Percentiles rank a stretch among this genome's conserved stretches.
phyloP scores from a whole-genome alignment of 2,329 filamentous ascomycete species.

The Calonectria pseudoturangicola region DNA sequence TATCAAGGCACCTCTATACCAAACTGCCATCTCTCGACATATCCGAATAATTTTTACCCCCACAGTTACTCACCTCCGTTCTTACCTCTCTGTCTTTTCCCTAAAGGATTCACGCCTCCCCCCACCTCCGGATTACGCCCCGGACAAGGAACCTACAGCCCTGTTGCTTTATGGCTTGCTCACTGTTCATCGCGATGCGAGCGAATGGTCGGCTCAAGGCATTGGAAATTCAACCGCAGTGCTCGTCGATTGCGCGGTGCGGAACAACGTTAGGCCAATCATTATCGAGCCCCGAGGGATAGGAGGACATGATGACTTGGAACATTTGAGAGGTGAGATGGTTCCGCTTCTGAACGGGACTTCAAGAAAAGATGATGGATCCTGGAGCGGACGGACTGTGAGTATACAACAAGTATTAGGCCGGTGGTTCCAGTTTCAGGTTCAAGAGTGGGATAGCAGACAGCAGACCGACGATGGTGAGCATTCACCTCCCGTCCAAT shows the following conservation, averaged over 20 bases:
- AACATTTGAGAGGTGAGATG: slow-evolving; percentile 67
- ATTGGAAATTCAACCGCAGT: slow-evolving; percentile 77
- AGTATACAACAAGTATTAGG: slow-evolving; percentile 74
- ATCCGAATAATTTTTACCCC: slow-evolving; percentile 84
- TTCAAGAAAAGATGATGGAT: slow-evolving; percentile 69
- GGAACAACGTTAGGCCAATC: slow-evolving; percentile 65
- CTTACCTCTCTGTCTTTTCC: slow-evolving; percentile 79
- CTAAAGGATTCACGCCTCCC: slow-evolving; percentile 60
- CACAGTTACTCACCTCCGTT: slow-evolving; percentile 84
- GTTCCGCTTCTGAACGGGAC: slow-evolving; percentile 79
- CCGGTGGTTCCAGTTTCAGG: slow-evolving; percentile 75
- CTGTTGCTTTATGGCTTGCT: slow-evolving; percentile 81
- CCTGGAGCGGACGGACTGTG: slow-evolving; percentile 76
- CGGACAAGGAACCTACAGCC: slow-evolving; percentile 58
- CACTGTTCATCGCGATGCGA: slow-evolving; percentile 78
- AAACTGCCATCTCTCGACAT: slow-evolving; percentile 80
- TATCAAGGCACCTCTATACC: slow-evolving; percentile 79
- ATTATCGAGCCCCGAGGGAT: slow-evolving; percentile 67
- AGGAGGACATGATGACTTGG: slow-evolving; percentile 56
- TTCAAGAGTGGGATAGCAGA: slow-evolving; percentile 13
- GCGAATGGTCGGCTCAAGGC: slow-evolving; percentile 86
- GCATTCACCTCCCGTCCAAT: neutral
- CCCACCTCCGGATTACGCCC: slow-evolving; percentile 58
- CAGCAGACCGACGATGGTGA: neutral
- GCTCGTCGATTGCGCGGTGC: slow-evolving; percentile 76